A percentile compares a stretch with the other conserved stretches of the same genome.
These are phyloP conservation scores for Plasmopara viticola DNA, from an alignment of 352 stramenopile species.

Conservation along the genomic window DNA sequence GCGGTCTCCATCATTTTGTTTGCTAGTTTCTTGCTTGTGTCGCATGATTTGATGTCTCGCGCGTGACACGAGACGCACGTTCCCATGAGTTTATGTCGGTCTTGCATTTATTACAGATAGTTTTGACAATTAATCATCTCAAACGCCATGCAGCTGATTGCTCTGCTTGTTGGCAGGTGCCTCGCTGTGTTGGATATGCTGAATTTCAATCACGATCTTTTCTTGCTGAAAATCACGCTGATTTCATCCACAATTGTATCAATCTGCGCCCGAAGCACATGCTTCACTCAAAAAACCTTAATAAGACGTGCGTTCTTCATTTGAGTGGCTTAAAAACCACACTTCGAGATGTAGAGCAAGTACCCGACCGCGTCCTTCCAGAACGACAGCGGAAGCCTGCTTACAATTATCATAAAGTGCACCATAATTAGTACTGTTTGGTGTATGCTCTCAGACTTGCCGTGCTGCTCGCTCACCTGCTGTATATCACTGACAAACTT, in stretches of 20 bases:
- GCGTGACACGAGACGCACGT: background rate
- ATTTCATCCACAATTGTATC: background rate
- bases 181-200: background rate
- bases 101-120: background rate
- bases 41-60: background rate
- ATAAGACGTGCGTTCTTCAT: background rate
- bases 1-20: background rate
- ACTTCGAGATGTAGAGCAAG: background rate
- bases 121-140: background rate
- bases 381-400: background rate
- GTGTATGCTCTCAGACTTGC: conserved; percentile 1
- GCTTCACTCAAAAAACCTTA: background rate
- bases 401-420: background rate
- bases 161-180: background rate
- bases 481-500: background rate
- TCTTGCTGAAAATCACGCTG: background rate
- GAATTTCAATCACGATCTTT: background rate
- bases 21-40: background rate
- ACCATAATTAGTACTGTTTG: conserved; percentile 1
- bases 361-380: conserved; percentile 1
- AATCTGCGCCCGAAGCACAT: background rate
- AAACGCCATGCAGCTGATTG: background rate
- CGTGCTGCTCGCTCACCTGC: conserved; percentile 8
- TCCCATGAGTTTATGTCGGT: background rate
- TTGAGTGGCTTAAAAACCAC: background rate